Conservation (phyloP, 2,329 filamentous ascomycete species). For the Exserohilum rostratum region DNA sequence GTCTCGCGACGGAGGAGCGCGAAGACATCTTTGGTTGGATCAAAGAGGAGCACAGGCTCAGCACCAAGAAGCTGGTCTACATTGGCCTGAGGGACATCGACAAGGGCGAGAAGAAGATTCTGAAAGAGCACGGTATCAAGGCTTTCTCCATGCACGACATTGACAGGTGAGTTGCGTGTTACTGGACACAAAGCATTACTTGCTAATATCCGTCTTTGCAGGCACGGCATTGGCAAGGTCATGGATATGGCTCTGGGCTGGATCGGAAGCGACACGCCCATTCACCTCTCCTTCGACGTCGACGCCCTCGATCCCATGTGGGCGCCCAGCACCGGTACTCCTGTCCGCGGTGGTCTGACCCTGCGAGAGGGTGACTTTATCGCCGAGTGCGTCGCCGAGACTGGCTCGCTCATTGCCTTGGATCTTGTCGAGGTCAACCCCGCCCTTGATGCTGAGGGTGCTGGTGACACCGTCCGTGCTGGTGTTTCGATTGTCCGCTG, state of each 20-base stretch:
- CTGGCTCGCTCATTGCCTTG: constrained; percentile 63
- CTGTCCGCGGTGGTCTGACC: constrained; percentile 90
- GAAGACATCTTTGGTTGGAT: constrained; percentile 92
- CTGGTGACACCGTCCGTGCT: constrained; percentile 84
- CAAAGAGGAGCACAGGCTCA: constrained; percentile 71
- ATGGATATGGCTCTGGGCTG: constrained; percentile 98
- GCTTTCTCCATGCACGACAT: constrained; percentile 99
- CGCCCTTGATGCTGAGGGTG: constrained; percentile 62
- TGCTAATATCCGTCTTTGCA: constrained; percentile 40
- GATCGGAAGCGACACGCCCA: constrained; percentile 92
- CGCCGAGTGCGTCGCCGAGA: constrained; percentile 69
- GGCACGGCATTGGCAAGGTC: constrained; percentile 90
- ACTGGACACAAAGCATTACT: background rate
- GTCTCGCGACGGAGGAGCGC: constrained; percentile 76
- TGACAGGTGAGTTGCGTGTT: constrained; percentile 68
- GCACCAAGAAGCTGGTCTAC: constrained; percentile 87
- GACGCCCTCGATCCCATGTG: constrained; percentile 95
- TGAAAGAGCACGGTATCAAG: constrained; percentile 87
- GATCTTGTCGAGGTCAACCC: constrained; percentile 63
- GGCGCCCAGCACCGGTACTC: constrained; percentile 94
- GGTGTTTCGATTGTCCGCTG: constrained; percentile 91
- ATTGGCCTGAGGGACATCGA: constrained; percentile 95
- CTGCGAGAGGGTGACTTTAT: constrained; percentile 97
- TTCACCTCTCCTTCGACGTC: constrained; percentile 96
- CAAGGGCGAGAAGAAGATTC: constrained; percentile 87